These are phyloP conservation scores for Pseudoturritis turrita DNA, from an alignment of 345 rosid genomes.

Conservation along the genomic window DNA sequence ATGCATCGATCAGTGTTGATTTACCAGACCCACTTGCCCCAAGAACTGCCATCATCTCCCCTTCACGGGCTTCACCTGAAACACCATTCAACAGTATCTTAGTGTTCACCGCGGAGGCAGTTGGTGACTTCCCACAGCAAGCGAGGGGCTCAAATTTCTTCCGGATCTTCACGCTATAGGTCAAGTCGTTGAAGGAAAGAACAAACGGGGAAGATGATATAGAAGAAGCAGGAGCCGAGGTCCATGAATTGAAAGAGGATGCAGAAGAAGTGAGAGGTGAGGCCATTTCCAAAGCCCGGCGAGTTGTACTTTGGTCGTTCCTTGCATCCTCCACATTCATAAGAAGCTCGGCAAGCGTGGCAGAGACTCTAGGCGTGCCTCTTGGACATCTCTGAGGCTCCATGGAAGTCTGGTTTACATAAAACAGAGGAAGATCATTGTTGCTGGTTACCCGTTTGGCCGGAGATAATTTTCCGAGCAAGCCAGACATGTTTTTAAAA, in stretches of 20 bases:
- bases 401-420: slow-evolving; percentile 24
- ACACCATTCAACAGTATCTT: slow-evolving; percentile 49
- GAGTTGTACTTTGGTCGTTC: slow-evolving; percentile 21
- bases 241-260: slow-evolving; percentile 31
- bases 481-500: slow-evolving; percentile 27
- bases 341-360: slow-evolving; percentile 60
- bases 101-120: slow-evolving; percentile 14
- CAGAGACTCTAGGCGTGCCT: slow-evolving; percentile 34
- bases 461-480: slow-evolving; percentile 28
- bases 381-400: slow-evolving; percentile 43
- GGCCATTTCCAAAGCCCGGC: slow-evolving; percentile 35
- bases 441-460: slow-evolving; percentile 16
- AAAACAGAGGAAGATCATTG: slow-evolving; percentile 37
- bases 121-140: slow-evolving; percentile 23
- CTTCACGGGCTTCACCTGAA: slow-evolving; percentile 67
- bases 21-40: slow-evolving; percentile 97
- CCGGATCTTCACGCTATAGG: slow-evolving; percentile 56
- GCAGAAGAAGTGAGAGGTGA: slow-evolving; percentile 36
- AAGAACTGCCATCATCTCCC: slow-evolving; percentile 89
- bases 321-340: slow-evolving; percentile 56
- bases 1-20: slow-evolving; percentile 85
- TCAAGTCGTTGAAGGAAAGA: slow-evolving; percentile 63
- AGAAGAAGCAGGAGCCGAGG: slow-evolving; percentile 35
- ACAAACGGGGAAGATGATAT: slow-evolving; percentile 54
- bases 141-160: slow-evolving; percentile 37